phyloP scores from a whole-genome alignment of 2,329 filamentous ascomycete species.

The Zopfia rhizophila region DNA sequence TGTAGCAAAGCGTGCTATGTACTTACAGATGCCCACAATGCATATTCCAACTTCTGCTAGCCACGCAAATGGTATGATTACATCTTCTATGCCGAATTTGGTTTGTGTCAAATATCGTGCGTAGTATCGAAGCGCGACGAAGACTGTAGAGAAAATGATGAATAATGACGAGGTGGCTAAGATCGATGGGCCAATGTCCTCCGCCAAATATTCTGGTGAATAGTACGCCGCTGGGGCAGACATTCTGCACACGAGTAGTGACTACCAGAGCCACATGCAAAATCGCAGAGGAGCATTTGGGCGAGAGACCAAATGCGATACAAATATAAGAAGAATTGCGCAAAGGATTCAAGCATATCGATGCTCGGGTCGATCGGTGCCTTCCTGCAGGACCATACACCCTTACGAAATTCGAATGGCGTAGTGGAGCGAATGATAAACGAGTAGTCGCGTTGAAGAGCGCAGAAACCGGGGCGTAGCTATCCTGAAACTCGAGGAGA shows the following conservation, averaged over 20 bases:
- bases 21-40: conserved; percentile 32
- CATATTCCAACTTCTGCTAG: conserved; percentile 33
- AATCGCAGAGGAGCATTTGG: too few relatives aligned
- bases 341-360: too few relatives aligned
- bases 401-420: too few relatives aligned
- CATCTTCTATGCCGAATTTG: conserved; percentile 29
- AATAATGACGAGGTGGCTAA: conserved; percentile 27
- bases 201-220: conserved; percentile 23
- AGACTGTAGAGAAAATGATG: conserved; percentile 30
- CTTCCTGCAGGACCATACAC: too few relatives aligned
- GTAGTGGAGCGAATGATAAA: too few relatives aligned
- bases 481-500: too few relatives aligned
- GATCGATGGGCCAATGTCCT: conserved; percentile 27
- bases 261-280: conserved; percentile 27
- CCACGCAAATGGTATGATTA: conserved; percentile 35
- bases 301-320: too few relatives aligned
- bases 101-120: conserved; percentile 31
- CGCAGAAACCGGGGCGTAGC: too few relatives aligned
- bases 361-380: too few relatives aligned
- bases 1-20: background rate
- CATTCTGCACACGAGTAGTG: conserved; percentile 7
- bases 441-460: too few relatives aligned
- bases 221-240: conserved; percentile 1
- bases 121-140: conserved; percentile 34
- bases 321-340: too few relatives aligned